Percentiles rank a stretch among this genome's conserved stretches.
These are phyloP conservation scores for Leucosporidium creatinivorum DNA, from an alignment of 768 basidiomycete genomes.

Conservation along the genomic window DNA sequence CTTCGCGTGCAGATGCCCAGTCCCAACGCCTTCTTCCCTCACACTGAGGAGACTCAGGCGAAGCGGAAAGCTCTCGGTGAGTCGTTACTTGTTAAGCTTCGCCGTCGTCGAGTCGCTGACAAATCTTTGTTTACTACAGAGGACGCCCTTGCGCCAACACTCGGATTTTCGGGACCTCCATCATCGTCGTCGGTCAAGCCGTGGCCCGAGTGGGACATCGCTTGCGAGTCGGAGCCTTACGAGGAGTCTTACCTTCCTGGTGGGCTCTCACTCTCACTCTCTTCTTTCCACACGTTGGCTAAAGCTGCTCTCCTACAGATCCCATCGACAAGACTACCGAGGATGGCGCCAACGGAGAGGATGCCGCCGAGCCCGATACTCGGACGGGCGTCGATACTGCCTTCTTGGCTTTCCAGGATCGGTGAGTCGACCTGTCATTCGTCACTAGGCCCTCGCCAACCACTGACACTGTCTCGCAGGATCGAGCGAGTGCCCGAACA, in stretches of 20 bases:
- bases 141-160: neutral
- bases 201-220: conserved; percentile 24
- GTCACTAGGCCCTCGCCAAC: too few relatives aligned
- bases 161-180: neutral
- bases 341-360: conserved; percentile 18
- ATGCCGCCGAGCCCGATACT: conserved; percentile 31
- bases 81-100: neutral
- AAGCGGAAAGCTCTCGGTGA: conserved; percentile 13
- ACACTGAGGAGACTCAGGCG: conserved; percentile 11
- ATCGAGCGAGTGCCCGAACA: conserved; percentile 34
- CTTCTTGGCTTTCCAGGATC: conserved; percentile 34
- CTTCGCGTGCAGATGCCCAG: conserved; percentile 25
- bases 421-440: conserved; percentile 6
- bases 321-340: conserved; percentile 3
- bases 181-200: neutral
- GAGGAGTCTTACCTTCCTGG: conserved; percentile 29
- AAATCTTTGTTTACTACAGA: neutral
- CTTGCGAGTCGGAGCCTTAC: conserved; percentile 24
- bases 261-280: neutral
- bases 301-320: neutral
- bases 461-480: neutral
- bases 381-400: conserved; percentile 28
- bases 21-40: conserved; percentile 31
- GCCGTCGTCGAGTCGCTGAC: neutral
- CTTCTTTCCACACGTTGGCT: too few relatives aligned